phyloP scores from a whole-genome alignment of 2,329 filamentous ascomycete genomes.

The Aspergillus ochraceoroseus region DNA sequence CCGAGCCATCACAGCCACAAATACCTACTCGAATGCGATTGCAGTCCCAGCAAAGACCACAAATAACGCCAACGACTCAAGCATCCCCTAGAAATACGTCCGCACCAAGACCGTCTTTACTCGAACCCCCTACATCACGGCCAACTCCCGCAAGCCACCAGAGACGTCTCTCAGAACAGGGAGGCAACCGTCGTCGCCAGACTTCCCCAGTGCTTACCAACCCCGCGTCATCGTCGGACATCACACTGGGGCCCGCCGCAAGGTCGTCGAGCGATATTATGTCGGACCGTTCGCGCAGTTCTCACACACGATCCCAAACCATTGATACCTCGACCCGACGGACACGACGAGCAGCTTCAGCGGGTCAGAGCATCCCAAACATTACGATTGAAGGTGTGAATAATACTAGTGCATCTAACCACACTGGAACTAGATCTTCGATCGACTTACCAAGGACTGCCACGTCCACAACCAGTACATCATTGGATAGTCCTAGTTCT shows the following conservation, averaged over 20 bases:
- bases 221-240: constrained; percentile 35
- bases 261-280: constrained; percentile 39
- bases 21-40: constrained; percentile 29
- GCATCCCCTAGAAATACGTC: constrained; percentile 26
- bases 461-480: constrained; percentile 19
- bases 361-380: constrained; percentile 29
- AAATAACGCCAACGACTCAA: constrained; percentile 16
- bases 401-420: constrained; percentile 23
- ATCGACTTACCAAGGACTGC: constrained; percentile 24
- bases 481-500: constrained; percentile 13
- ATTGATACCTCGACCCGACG: constrained; percentile 26
- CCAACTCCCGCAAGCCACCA: constrained; percentile 27
- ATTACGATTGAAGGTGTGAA: constrained; percentile 23
- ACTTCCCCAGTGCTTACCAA: constrained; percentile 34
- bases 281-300: constrained; percentile 28
- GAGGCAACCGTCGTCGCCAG: constrained; percentile 28
- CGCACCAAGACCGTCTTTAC: constrained; percentile 32
- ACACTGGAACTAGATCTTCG: constrained; percentile 22
- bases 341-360: constrained; percentile 32
- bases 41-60: constrained; percentile 28
- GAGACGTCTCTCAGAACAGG: constrained; percentile 37
- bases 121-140: constrained; percentile 28
- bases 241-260: constrained; percentile 29
- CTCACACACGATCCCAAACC: constrained; percentile 24
- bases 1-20: constrained; percentile 30